Evolutionary conservation across 352 stramenopile genomes (phyloP).

Genomic region (Globisporangium irregulare): DNA sequence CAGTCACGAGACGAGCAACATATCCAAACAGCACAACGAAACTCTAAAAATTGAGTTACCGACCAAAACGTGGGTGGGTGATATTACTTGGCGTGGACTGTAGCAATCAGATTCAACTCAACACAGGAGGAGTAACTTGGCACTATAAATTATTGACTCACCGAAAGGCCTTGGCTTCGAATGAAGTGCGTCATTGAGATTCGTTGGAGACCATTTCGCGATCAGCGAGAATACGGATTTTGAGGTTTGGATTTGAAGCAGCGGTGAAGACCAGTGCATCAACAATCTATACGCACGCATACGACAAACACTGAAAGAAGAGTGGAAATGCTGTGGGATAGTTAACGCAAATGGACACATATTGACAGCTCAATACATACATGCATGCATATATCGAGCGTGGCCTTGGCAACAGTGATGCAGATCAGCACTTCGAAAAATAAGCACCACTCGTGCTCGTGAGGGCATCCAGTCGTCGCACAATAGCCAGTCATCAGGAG

Average conservation of each 20-base stretch:
- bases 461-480: background rate
- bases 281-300: background rate
- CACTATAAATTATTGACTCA: background rate
- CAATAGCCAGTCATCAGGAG: background rate
- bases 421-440: background rate
- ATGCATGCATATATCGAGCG: background rate
- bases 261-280: background rate
- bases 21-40: too few species aligned
- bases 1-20: too few species aligned
- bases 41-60: too few species aligned
- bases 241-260: background rate
- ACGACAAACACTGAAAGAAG: background rate
- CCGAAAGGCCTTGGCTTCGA: background rate
- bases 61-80: too few species aligned
- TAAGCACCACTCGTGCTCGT: background rate
- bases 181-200: background rate
- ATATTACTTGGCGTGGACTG: too few species aligned
- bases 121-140: background rate
- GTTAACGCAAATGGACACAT: background rate
- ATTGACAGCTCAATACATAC: background rate
- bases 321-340: background rate
- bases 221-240: background rate
- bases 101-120: background rate
- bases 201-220: background rate
- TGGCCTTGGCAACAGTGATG: background rate